Base-by-base conservation (phyloP, 495 filamentous ascomycete genomes). In the Gamarada debralockiae region DNA sequence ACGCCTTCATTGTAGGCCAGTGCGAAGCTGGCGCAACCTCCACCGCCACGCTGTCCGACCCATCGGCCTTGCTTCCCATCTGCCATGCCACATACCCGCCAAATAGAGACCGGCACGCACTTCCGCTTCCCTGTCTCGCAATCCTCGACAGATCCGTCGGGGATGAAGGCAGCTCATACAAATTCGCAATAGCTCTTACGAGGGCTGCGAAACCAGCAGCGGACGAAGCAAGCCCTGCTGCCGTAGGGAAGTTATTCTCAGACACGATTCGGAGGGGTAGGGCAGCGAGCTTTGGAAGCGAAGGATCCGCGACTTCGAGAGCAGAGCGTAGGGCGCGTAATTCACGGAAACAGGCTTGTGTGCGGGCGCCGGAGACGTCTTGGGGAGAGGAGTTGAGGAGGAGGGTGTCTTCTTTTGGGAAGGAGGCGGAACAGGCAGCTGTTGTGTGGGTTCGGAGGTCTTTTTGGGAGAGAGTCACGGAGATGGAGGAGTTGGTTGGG, bases 231-330 rank as follows among this genome's bases (percentile, higher is more conserved):
- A 98, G 84, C 14, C 93, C 93, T n/a, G 93, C 93, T 24, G 93
- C 93, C 21, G 93, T 98, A 48, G 93, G 93, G 81, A 98, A 98
- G 76, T 98, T 98, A 79, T 98, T 98, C 69, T 89, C 85, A 53
- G 85, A 90, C 48, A 92, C 90, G 55, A 97, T 83, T 38, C 84
- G 84, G 47, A 98, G 80, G 20, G 86, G 83, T 56, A 83, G 75
- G 44, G 71, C 64, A 18, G 87, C 86, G 42, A 98, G 79, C 62
- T 85, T 85, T 4, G 93, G 90, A 17, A 95, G 77, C 18, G 83
- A 80, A 0, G 82, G 59, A 64, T 95, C 72, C 38, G 76, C 68
- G 45, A 73, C 72, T 66, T 98, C 93, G 67, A 97, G 76, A 9
- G 75, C 68, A 37, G 82, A 71, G 53, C 93, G 87, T 14, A 90